These are phyloP conservation scores for Gossypium thurberi DNA, from an alignment of 345 rosid genomes.

Conservation along the genomic window DNA sequence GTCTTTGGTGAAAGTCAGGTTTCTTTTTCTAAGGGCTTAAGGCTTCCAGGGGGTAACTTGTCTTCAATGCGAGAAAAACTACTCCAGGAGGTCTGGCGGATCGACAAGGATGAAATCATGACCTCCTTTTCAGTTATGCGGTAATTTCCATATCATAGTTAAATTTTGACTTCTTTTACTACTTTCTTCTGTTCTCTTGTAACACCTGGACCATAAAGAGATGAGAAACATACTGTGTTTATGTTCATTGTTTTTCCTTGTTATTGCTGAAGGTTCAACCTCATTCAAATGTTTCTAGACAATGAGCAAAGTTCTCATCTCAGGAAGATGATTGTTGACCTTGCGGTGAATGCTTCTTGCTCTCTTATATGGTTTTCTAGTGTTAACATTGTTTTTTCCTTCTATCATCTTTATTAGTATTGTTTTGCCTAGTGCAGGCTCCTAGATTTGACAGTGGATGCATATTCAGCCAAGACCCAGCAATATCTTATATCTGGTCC, in stretches of 20 bases:
- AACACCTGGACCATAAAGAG: slow-evolving; percentile 4
- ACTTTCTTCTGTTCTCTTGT: slow-evolving; percentile 2
- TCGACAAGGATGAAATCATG: slow-evolving; percentile 79
- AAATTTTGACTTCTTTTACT: neutral
- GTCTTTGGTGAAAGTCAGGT: slow-evolving; percentile 43
- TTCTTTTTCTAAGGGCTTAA: slow-evolving; percentile 70
- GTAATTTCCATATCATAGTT: slow-evolving; percentile 31
- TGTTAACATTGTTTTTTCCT: neutral
- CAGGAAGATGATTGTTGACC: slow-evolving; percentile 83
- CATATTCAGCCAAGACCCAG: slow-evolving; percentile 92
- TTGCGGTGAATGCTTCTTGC: slow-evolving; percentile 53
- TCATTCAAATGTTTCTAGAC: slow-evolving; percentile 70
- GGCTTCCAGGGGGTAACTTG: slow-evolving; percentile 59
- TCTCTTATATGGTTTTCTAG: slow-evolving; percentile 16
- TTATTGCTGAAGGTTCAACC: slow-evolving; percentile 68
- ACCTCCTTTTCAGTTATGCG: slow-evolving; percentile 84
- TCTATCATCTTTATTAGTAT: neutral
- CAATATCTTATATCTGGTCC: slow-evolving; percentile 88
- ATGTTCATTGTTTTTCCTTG: slow-evolving; percentile 7
- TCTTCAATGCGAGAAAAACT: slow-evolving; percentile 45
- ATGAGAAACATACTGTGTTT: slow-evolving; percentile 4
- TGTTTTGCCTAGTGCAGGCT: slow-evolving; percentile 38
- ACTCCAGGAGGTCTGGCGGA: slow-evolving; percentile 58
- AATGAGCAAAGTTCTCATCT: slow-evolving; percentile 56
- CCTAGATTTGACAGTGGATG: slow-evolving; percentile 94